Base-by-base conservation (phyloP, 176 grass and related monocot species). In the Pharus latifolius region DNA sequence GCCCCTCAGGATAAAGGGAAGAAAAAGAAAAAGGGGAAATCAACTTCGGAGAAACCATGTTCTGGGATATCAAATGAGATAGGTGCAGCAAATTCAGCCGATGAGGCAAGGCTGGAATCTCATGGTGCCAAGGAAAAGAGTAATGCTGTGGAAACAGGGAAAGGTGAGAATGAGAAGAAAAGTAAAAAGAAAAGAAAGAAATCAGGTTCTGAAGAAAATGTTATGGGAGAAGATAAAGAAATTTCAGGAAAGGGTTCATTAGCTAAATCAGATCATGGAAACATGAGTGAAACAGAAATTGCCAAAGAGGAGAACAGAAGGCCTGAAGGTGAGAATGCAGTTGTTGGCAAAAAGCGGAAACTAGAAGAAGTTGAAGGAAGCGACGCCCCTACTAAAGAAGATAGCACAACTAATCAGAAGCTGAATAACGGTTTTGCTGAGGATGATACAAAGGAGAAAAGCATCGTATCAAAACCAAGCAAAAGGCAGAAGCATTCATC, bases 11-110 rank as follows among this genome's bases (percentile, higher is more conserved):
- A 81, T 25, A 86, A 77, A 52, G 62, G 77, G 12, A 91, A 82
- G 72, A 96, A 91, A 45, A 88, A 87, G 70, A 92, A 75, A 56
- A 93, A 86, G 49, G 61, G 19, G 2, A 87, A 92, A 56, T 84
- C 68, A 33, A 16, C 45, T 57, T 54, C 47, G 0, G 70, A 83
- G 31, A 17, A 37, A 10, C 25, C 37, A 42, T 35, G 20, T 44
- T 13, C n/a, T n/a, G n/a, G n/a, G n/a, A 52, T 48, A 20, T 84
- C 47, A 59, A 73, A 64, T 50, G 72, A 82, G 31, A 14, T 7
- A 64, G 72, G 70, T 60, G 42, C 49, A 53, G 78, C 53, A 77
- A 33, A 32, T 58, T 45, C 10, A 16, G 6, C 51, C 69, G 29
- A 56, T 8, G 49, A 67, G 42, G 71, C 15, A 4, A 64, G 38